phyloP scores from a whole-genome alignment of 176 grass and related monocot genomes.

The Raddia guianensis region DNA sequence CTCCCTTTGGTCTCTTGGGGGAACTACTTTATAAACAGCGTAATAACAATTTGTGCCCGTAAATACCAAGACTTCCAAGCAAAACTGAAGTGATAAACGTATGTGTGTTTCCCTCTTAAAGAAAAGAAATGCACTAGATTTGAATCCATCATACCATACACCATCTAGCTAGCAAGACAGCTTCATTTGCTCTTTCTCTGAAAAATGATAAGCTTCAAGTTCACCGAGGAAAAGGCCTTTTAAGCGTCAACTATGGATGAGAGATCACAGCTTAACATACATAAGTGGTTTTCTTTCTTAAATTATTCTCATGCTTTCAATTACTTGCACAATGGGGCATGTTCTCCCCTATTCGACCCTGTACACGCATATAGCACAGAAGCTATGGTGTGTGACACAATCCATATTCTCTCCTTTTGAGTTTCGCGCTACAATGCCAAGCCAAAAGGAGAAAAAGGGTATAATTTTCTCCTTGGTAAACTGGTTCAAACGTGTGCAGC shows the following conservation, averaged over 20 bases:
- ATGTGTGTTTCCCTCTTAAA: neutral
- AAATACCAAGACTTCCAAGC: neutral
- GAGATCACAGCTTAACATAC: neutral
- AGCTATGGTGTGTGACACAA: neutral
- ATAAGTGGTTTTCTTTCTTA: neutral
- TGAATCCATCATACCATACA: neutral
- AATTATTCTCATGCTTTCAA: conserved; percentile 25
- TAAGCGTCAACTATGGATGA: neutral
- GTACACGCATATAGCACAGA: neutral
- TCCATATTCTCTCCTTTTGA: neutral
- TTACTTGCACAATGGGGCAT: conserved; percentile 10
- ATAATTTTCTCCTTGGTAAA: neutral
- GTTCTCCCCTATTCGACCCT: neutral
- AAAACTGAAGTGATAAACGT: neutral
- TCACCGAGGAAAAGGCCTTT: neutral
- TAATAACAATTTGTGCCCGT: neutral
- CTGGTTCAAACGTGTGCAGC: neutral
- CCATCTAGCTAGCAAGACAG: neutral
- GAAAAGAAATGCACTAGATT: neutral
- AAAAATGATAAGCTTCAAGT: neutral
- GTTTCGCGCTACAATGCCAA: neutral
- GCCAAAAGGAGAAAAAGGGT: neutral
- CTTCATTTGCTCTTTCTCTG: neutral
- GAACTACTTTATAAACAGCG: neutral
- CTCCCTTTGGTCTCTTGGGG: too few relatives aligned